Base-by-base conservation (phyloP, 768 basidiomycete species). In the Termitomyces sp. region DNA sequence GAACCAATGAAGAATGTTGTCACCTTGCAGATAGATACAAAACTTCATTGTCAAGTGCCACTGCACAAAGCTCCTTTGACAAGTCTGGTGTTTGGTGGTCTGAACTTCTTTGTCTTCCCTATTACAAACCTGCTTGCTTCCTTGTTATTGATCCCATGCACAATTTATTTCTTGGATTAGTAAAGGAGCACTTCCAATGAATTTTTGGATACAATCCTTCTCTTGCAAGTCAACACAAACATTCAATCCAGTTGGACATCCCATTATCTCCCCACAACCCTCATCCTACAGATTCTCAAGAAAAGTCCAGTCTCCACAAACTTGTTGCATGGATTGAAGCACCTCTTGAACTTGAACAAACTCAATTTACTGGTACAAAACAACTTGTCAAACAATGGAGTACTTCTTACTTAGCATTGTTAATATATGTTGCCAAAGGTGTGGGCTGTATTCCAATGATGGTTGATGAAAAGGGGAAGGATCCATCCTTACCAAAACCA, bases 131-230 rank as follows among this genome's bases (percentile, higher is more conserved):
- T 1, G 54, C 69, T 11, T 46, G 20, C 3, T 68, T 66, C 34
- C 55, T 69, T 3, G 61, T 70, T 4, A 56, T 73, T 15, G 73
- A 76, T 37, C 45, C 70, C 12, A 76, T 76, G 75, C 75, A 76
- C 56, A 60, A 63, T 48, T 52, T 34, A 11, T 65, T 65, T 29
- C 63, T 74, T 4, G 66, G 69, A 10, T 56, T 65, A 25, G 66
- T 65, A 38, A 69, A 66, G 50, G 56, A 63, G 20, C 70, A 71
- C 52, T 62, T 25, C 52, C 46, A 47, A 45, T 29, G 15, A 43
- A 9, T 25, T 34, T 34, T 70, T 54, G 68, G 70, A 5, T 53
- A 53, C n/a, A n/a, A 60, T 25, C 17, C 43, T 3, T 25, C 43
- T n/a, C 9, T 6, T 45, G 43, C 8, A 17, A 49, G 38, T 34